Evolutionary conservation across 768 basidiomycete genomes (phyloP).

Genomic region (Termitomyces sp.): DNA sequence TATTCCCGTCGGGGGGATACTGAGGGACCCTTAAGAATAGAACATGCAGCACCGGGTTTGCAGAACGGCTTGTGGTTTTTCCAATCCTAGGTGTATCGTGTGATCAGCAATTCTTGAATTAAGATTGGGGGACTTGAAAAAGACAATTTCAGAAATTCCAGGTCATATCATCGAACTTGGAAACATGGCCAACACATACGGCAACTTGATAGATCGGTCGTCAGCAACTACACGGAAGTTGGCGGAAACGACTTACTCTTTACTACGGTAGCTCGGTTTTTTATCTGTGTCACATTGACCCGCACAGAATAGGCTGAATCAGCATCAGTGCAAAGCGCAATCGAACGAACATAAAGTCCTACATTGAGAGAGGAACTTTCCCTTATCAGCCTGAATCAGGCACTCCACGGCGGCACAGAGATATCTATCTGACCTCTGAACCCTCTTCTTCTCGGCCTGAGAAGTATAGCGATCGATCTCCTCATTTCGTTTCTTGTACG

Average conservation of each 20-base stretch:
- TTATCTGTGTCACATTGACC: conserved; percentile 25
- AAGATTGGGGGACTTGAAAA: too few species aligned
- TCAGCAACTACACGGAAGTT: not conserved
- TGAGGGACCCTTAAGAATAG: conserved; percentile 19
- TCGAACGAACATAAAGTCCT: conserved; percentile 1
- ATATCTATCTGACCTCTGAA: conserved; percentile 21
- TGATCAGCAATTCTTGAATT: not conserved
- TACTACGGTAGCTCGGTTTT: conserved; percentile 27
- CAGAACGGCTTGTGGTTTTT: conserved; percentile 31
- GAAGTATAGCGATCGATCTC: conserved; percentile 12
- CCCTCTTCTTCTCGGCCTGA: conserved; percentile 18
- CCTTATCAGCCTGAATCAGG: conserved; percentile 20
- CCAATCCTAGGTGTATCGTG: conserved; percentile 19
- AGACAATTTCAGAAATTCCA: not conserved
- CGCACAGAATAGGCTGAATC: conserved; percentile 12
- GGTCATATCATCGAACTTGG: not conserved
- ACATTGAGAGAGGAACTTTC: conserved; percentile 20
- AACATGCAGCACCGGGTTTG: conserved; percentile 23
- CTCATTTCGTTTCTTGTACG: conserved; percentile 13
- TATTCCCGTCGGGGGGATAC: conserved; percentile 19
- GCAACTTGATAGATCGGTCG: conserved; percentile 2
- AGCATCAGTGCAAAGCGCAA: not conserved
- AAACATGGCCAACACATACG: not conserved
- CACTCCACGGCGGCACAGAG: conserved; percentile 22
- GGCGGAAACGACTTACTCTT: conserved; percentile 15